These are phyloP conservation scores for Pholiota adiposa DNA, from an alignment of 1,284 basidiomycete genomes.

Conservation along the genomic window DNA sequence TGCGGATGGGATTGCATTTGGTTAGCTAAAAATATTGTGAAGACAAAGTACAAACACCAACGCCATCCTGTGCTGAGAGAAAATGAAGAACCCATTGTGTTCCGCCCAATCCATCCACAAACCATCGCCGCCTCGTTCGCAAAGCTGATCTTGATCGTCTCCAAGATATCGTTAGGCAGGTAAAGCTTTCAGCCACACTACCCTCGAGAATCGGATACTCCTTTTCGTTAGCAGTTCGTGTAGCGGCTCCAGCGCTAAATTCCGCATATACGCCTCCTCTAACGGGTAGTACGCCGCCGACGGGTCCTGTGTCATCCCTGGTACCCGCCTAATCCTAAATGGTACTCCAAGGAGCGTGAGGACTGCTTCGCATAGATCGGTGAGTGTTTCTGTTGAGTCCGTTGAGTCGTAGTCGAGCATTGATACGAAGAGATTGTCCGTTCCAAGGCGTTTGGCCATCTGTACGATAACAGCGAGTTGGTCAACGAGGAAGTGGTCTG, in stretches of 20 bases:
- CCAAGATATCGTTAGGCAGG: slow-evolving; percentile 96
- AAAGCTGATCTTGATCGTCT: slow-evolving; percentile 88
- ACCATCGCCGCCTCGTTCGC: slow-evolving; percentile 94
- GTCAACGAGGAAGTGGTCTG: slow-evolving; percentile 96
- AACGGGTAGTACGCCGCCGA: slow-evolving; percentile 89
- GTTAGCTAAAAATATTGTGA: neutral
- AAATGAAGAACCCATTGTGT: slow-evolving; percentile 94
- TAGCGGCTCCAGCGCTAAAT: slow-evolving; percentile 90
- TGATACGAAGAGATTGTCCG: slow-evolving; percentile 89
- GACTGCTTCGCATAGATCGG: slow-evolving; percentile 91
- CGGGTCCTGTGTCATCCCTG: slow-evolving; percentile 88
- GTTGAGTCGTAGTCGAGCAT: slow-evolving; percentile 95
- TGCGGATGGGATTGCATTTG: no score
- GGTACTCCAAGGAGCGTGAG: slow-evolving; percentile 89
- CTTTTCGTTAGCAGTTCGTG: slow-evolving; percentile 78
- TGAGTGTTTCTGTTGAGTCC: slow-evolving; percentile 91
- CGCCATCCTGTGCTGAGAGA: slow-evolving; percentile 96
- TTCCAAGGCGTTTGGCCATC: slow-evolving; percentile 86
- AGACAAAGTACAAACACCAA: neutral
- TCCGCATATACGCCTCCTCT: slow-evolving; percentile 92
- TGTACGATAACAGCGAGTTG: slow-evolving; percentile 96
- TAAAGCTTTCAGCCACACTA: slow-evolving; percentile 97
- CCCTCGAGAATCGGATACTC: slow-evolving; percentile 83
- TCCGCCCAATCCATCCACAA: slow-evolving; percentile 99
- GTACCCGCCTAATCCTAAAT: slow-evolving; percentile 86